Conservation (phyloP, 1,284 basidiomycete species). For the Meripilus lineatus region DNA sequence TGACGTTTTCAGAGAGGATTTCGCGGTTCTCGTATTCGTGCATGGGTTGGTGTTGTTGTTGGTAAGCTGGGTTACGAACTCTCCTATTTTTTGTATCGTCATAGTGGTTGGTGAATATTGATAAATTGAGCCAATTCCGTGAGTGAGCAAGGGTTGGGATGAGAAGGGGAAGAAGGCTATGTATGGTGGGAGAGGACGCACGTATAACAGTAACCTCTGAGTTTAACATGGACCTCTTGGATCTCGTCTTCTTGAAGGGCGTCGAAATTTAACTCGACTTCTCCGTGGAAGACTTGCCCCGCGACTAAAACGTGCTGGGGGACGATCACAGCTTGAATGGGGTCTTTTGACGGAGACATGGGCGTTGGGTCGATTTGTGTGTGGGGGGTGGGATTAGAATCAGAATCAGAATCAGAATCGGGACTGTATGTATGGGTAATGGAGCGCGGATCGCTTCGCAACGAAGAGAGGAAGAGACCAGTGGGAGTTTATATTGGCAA, state of each 20-base stretch:
- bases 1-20: background rate
- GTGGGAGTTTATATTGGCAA: too few relatives aligned
- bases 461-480: too few relatives aligned
- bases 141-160: background rate
- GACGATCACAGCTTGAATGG: too few relatives aligned
- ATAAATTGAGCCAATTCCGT: background rate
- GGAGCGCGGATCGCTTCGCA: too few relatives aligned
- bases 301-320: background rate
- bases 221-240: conserved; percentile 3
- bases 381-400: too few relatives aligned
- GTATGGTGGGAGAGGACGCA: background rate
- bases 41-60: background rate
- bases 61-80: too few relatives aligned
- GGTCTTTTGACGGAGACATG: too few relatives aligned
- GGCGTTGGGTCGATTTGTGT: too few relatives aligned
- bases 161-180: background rate
- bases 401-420: too few relatives aligned
- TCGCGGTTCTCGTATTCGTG: background rate
- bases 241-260: background rate
- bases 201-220: background rate
- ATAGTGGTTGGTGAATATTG: background rate
- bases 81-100: background rate
- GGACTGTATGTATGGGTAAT: too few relatives aligned
- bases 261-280: background rate
- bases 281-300: background rate